Percentiles rank a stretch among this genome's conserved stretches.
Evolutionary conservation across 169 alveolate species (phyloP).

Genomic region (Cryptosporidium felis): DNA sequence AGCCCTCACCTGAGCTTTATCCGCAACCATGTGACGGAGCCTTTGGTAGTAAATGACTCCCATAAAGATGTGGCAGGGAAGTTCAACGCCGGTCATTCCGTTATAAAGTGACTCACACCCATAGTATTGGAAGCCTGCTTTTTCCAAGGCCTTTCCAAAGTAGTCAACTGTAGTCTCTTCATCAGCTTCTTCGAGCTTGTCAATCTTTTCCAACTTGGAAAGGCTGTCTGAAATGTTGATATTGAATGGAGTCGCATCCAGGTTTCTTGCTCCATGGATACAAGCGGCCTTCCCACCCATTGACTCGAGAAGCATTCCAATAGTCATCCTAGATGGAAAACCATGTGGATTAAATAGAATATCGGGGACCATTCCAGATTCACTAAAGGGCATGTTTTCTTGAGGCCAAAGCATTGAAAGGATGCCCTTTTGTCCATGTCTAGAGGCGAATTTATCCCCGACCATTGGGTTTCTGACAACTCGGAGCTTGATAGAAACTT

Average conservation of each 20-base stretch:
- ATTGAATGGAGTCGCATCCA: slow-evolving; percentile 90
- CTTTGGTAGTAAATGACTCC: slow-evolving; percentile 99
- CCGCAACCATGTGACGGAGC: slow-evolving; percentile 99
- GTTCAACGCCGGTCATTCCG: slow-evolving; percentile 96
- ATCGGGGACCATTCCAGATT: slow-evolving; percentile 99
- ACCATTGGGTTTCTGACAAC: slow-evolving; percentile 93
- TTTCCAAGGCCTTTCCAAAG: slow-evolving; percentile 74
- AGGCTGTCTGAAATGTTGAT: slow-evolving; percentile 74
- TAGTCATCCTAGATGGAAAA: slow-evolving; percentile 99
- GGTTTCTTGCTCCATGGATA: slow-evolving; percentile 88
- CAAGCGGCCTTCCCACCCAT: slow-evolving; percentile 99
- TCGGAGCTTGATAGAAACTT: slow-evolving; percentile 68
- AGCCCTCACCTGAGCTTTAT: slow-evolving; percentile 94
- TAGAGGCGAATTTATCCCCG: slow-evolving; percentile 99
- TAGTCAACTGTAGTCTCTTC: slow-evolving; percentile 73
- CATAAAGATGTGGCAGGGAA: slow-evolving; percentile 96
- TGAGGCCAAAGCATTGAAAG: slow-evolving; percentile 96
- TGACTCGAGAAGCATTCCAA: slow-evolving; percentile 98
- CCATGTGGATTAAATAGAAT: slow-evolving; percentile 99
- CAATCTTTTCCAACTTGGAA: slow-evolving; percentile 29
- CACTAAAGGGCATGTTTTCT: slow-evolving; percentile 98
- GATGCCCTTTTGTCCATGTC: slow-evolving; percentile 99
- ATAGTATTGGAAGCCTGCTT: slow-evolving; percentile 82
- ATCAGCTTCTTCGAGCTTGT: background rate
- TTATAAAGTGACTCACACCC: slow-evolving; percentile 98